Base-by-base conservation (phyloP, 495 filamentous ascomycete genomes). In the Xylaria sp. region DNA sequence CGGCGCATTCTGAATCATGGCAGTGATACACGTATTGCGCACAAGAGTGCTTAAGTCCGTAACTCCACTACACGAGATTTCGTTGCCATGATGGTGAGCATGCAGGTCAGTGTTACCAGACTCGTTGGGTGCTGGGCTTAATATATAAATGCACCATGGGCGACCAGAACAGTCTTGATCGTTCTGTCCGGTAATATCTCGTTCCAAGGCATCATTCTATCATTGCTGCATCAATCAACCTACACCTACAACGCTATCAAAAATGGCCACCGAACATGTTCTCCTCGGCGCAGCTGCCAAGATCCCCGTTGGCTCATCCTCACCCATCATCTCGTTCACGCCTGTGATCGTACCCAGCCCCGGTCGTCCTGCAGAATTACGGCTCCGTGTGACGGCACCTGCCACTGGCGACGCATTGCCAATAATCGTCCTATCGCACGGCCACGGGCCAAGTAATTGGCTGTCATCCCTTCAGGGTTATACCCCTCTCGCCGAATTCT, bases 391-490 rank as follows among this genome's bases (percentile, higher is more conserved):
- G 15, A 77, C 78, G 3, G 74, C 72, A 35, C 80, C 80, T 1
- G 24, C 70, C 26, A 77, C 75, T 5, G 81, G 79, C 0, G 37
- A 66, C 19, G 71, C 75, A n/a, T 73, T 85, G 12, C 83, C 84
- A 11, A 79, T 85, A 19, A 77, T 85, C 35, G 74, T 85, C 5
- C 72, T 85, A 29, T 84, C 82, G 0, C 78, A 81, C 29, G 82
- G 82, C 7, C 52, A n/a, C 1, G 65, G 65, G 2, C 65, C 37
- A 14, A 82, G 80, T 41, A 81, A 83, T 52, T 73, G 80, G 43
- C 80, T 85, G 19, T 83, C 81, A 29, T 85, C 83, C 2, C 73
- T 83, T 2, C 78, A 85, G 50, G 83, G 83, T 11, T 68, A 68
- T 26, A 78, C 70, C 3, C 83, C 83, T 9, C 72, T 85, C 2